Conservation (phyloP, 2,329 filamentous ascomycete genomes). For the Pseudogymnoascus sp. region DNA sequence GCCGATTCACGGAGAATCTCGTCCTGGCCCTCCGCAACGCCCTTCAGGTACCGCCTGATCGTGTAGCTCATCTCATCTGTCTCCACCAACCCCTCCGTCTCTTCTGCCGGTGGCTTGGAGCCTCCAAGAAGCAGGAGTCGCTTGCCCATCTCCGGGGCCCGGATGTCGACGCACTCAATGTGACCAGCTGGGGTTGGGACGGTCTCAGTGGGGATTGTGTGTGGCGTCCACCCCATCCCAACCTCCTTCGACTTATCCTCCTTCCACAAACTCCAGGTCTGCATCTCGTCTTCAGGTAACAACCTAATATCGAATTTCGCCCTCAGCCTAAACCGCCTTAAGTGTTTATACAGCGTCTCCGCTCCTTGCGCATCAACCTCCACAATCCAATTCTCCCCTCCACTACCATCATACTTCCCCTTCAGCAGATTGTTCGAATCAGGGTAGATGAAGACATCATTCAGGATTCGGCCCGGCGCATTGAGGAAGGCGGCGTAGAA, state of each 20-base stretch:
- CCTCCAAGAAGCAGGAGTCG: slow-evolving; percentile 36
- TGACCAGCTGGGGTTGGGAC: background rate
- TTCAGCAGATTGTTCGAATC: slow-evolving; percentile 30
- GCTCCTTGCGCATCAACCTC: slow-evolving; percentile 70
- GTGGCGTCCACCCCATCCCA: slow-evolving; percentile 13
- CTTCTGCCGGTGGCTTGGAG: slow-evolving; percentile 22
- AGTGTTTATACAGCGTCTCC: slow-evolving; percentile 54
- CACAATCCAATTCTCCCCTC: slow-evolving; percentile 55
- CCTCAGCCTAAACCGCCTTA: slow-evolving; percentile 79
- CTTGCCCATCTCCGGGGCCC: slow-evolving; percentile 48
- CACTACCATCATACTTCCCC: slow-evolving; percentile 14
- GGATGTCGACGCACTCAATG: slow-evolving; percentile 35
- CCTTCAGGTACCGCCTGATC: slow-evolving; percentile 67
- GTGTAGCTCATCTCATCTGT: slow-evolving; percentile 55
- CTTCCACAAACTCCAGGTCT: slow-evolving; percentile 66
- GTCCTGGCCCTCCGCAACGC: slow-evolving; percentile 73
- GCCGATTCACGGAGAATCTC: slow-evolving; percentile 66
- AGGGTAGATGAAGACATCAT: slow-evolving; percentile 87
- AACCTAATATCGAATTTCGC: slow-evolving; percentile 65
- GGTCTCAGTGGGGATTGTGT: slow-evolving; percentile 10
- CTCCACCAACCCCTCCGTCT: slow-evolving; percentile 35
- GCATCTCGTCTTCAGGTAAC: slow-evolving; percentile 54
- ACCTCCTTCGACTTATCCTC: slow-evolving; percentile 39
- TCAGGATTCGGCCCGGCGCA: slow-evolving; percentile 71
- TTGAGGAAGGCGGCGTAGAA: slow-evolving; percentile 83